Evolutionary conservation across 23 red algal genomes (phyloP).

Genomic region (Gracilaria domingensis): DNA sequence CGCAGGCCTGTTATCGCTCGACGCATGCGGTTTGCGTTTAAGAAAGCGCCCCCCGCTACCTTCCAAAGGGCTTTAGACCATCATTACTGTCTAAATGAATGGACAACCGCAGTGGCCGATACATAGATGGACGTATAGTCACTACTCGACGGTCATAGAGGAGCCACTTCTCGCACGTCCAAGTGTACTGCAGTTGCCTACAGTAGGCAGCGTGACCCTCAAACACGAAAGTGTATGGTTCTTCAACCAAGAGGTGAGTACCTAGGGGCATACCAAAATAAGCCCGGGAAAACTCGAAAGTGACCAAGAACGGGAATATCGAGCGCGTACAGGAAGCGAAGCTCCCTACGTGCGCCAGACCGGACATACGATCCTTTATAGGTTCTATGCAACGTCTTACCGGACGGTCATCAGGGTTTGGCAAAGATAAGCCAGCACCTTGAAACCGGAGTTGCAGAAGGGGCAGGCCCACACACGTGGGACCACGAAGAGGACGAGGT

Average conservation of each 20-base stretch:
- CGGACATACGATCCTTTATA: not conserved
- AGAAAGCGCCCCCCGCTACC: slow-evolving; percentile 34
- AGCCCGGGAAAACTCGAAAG: not conserved
- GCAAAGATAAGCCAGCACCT: not conserved
- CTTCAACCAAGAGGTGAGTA: not conserved
- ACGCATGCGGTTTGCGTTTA: slow-evolving; percentile 21
- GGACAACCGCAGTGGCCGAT: not conserved
- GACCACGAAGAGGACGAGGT: no score
- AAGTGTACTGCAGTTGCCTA: not conserved
- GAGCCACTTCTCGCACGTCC: slow-evolving; percentile 11
- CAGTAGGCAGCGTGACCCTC: not conserved
- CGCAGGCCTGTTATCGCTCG: not conserved
- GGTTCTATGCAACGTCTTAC: slow-evolving; percentile 10
- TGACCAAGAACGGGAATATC: not conserved
- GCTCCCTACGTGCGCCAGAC: not conserved
- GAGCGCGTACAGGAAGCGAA: not conserved
- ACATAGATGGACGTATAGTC: no score
- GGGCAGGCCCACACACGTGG: no score
- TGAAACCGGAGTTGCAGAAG: not conserved
- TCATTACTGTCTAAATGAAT: slow-evolving; percentile 28
- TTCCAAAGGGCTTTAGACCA: slow-evolving; percentile 36
- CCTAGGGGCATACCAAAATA: not conserved
- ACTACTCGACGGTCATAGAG: not conserved
- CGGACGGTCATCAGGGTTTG: not conserved
- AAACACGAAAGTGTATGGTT: slow-evolving; percentile 8